Evolutionary conservation across 164 flowering plant species (phyloP).

Genomic region (grape (Vitis vinifera)): DNA sequence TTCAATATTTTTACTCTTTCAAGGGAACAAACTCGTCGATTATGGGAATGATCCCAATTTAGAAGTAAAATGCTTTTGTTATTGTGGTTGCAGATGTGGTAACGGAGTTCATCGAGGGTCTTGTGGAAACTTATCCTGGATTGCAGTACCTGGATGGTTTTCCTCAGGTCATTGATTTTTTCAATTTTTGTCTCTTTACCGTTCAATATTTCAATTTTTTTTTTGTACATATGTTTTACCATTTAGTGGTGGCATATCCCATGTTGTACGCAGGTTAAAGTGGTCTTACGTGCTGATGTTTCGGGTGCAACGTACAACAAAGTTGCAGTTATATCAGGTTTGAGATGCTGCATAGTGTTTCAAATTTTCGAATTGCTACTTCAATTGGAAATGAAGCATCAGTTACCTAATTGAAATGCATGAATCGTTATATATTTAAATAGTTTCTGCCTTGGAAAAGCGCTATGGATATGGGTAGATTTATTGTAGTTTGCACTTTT

Average conservation of each 20-base stretch:
- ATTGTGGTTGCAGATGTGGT: constrained; percentile 64
- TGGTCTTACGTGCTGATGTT: constrained; percentile 89
- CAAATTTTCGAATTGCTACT: not conserved
- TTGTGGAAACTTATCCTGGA: constrained; percentile 88
- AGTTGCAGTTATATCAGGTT: constrained; percentile 95
- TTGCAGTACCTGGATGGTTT: constrained; percentile 91
- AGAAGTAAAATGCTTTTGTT: not conserved
- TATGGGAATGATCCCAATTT: not conserved
- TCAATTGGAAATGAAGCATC: no score
- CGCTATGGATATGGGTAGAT: no score
- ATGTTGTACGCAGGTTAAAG: constrained; percentile 64
- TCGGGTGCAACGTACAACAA: constrained; percentile 67
- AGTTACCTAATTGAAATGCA: no score
- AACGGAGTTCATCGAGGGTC: constrained; percentile 90
- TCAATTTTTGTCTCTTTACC: not conserved
- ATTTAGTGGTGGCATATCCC: not conserved
- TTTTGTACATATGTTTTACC: not conserved
- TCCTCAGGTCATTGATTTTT: constrained; percentile 57
- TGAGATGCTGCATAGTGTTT: constrained; percentile 4
- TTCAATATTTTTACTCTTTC: no score
- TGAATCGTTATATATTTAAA: no score
- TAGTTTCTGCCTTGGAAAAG: no score
- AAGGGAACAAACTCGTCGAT: no score
- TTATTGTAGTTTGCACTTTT: not conserved
- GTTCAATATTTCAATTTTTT: not conserved